Conservation (phyloP, 2,329 filamentous ascomycete species). For the Monilinia polystroma region DNA sequence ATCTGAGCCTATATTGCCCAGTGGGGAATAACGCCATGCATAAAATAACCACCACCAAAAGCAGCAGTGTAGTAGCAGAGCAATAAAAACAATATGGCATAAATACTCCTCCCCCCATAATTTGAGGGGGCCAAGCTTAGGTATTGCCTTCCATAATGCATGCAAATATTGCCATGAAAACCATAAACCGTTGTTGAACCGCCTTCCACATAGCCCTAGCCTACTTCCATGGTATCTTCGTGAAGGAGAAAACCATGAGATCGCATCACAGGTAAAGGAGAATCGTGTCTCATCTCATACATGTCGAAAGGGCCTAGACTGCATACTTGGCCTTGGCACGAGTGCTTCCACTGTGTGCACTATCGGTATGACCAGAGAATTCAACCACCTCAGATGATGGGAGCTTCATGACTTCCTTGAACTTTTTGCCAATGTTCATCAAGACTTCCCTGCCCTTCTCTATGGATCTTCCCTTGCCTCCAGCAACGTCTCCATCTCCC, state of each 20-base stretch:
- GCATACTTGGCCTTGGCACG: constrained; percentile 92
- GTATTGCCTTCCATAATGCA: constrained; percentile 26
- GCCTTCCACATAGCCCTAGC: constrained; percentile 21
- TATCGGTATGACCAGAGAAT: constrained; percentile 95
- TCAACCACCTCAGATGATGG: constrained; percentile 76
- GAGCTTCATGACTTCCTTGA: constrained; percentile 89
- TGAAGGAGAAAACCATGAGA: constrained; percentile 4
- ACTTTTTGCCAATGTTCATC: constrained; percentile 78
- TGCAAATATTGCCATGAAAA: constrained; percentile 31
- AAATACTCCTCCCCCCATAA: constrained; percentile 22
- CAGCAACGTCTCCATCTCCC: constrained; percentile 69
- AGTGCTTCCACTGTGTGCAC: constrained; percentile 87
- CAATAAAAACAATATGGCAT: constrained; percentile 25
- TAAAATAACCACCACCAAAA: constrained; percentile 20
- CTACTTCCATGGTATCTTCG: constrained; percentile 13
- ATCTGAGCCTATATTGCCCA: constrained; percentile 23
- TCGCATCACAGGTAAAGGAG: constrained; percentile 17
- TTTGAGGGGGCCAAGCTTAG: constrained; percentile 18
- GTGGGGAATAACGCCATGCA: constrained; percentile 24
- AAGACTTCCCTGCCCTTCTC: constrained; percentile 87
- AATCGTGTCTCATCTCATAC: constrained; percentile 16
- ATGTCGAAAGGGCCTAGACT: constrained; percentile 55
- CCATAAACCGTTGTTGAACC: constrained; percentile 26
- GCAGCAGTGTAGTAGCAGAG: constrained; percentile 21
- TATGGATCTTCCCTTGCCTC: constrained; percentile 71